These are phyloP conservation scores for Suillus tomentosus DNA, from an alignment of 768 basidiomycete genomes.

Conservation along the genomic window DNA sequence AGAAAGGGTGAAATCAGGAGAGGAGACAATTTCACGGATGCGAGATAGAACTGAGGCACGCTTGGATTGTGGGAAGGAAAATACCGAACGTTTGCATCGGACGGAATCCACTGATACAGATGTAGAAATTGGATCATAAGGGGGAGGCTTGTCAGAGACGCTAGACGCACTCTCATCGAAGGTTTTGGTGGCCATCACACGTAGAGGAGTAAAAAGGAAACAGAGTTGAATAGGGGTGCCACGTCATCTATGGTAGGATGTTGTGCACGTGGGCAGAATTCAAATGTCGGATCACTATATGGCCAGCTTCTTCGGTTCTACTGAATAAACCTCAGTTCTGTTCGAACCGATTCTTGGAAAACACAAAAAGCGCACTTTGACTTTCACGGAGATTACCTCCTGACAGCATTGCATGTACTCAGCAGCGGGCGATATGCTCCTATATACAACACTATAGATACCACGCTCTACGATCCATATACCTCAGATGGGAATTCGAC, in stretches of 20 bases:
- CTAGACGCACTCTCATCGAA: neutral
- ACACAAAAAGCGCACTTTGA: neutral
- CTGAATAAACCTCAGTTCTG: neutral
- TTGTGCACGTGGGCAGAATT: neutral
- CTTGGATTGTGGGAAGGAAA: neutral
- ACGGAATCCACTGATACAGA: neutral
- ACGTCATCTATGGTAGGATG: no score
- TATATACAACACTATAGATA: slow-evolving; percentile 10
- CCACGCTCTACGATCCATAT: neutral
- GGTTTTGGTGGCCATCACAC: neutral
- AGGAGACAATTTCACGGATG: slow-evolving; percentile 49
- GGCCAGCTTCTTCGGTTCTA: neutral
- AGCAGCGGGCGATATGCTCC: neutral
- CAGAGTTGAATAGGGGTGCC: neutral
- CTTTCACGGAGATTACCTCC: neutral
- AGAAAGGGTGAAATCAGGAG: slow-evolving; percentile 24
- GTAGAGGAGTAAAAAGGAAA: neutral
- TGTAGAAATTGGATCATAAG: slow-evolving; percentile 12
- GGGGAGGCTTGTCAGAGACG: neutral
- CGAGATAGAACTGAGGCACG: slow-evolving; percentile 46
- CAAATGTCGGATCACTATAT: no score
- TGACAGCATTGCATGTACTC: neutral
- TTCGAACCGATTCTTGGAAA: neutral
- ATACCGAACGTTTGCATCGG: neutral
- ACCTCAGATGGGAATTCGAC: neutral